Conservation (phyloP, 805 yeast genomes). For the Candida gorgasii region DNA sequence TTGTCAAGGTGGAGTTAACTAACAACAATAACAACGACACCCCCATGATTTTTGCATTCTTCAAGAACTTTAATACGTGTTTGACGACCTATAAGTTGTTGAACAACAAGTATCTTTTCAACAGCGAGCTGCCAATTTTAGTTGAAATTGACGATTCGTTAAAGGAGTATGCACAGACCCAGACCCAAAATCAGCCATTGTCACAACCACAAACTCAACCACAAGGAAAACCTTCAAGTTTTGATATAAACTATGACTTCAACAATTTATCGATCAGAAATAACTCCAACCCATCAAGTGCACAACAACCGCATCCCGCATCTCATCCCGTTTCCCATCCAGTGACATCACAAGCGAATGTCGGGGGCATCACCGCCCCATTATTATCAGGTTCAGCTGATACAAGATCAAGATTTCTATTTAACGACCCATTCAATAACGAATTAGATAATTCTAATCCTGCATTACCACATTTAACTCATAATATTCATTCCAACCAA, state of each 20-base stretch:
- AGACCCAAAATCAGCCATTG: not conserved
- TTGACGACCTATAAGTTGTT: constrained; percentile 40
- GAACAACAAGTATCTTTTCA: constrained; percentile 42
- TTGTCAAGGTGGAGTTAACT: constrained; percentile 48
- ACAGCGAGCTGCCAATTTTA: constrained; percentile 31
- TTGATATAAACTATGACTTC: constrained; percentile 12
- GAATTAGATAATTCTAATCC: constrained; percentile 12
- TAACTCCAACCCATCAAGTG: constrained; percentile 6
- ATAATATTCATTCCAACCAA: constrained; percentile 14
- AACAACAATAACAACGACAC: constrained; percentile 14
- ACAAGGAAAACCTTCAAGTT: too few relatives aligned
- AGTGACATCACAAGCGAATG: not conserved
- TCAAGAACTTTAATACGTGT: constrained; percentile 40
- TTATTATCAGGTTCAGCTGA: constrained; percentile 14
- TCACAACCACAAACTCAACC: not conserved
- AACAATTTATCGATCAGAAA: constrained; percentile 13
- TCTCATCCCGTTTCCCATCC: not conserved
- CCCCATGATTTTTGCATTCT: constrained; percentile 31
- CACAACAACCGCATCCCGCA: not conserved
- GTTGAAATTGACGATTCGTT: constrained; percentile 30
- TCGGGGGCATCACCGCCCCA: constrained; percentile 3
- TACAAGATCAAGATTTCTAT: constrained; percentile 64
- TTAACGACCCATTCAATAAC: constrained; percentile 56
- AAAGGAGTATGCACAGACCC: not conserved
- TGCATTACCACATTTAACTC: constrained; percentile 8